phyloP scores from a whole-genome alignment of 805 yeast species.

The Clavispora vitiphila region DNA sequence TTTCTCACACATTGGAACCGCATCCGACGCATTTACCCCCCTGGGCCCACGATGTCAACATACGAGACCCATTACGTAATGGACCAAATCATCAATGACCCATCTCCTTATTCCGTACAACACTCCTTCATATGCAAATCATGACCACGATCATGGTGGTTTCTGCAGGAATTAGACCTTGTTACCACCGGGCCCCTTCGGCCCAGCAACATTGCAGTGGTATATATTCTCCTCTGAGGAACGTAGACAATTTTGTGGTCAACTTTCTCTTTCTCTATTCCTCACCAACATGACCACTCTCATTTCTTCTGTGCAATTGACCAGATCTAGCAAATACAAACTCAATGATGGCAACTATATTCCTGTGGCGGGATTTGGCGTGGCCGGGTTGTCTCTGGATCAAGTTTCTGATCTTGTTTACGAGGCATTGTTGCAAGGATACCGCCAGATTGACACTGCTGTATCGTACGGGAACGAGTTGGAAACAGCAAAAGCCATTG shows the following conservation, averaged over 20 bases:
- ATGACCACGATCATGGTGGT: not conserved
- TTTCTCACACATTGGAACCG: too few species aligned
- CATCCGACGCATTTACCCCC: too few species aligned
- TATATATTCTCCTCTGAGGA: too few species aligned
- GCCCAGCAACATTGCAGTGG: not conserved
- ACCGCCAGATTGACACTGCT: constrained; percentile 74
- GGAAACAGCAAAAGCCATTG: constrained; percentile 57
- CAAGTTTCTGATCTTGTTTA: constrained; percentile 43
- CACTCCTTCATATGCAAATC: not conserved
- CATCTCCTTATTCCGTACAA: not conserved
- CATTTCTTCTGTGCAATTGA: constrained; percentile 31
- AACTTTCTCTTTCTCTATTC: too few species aligned
- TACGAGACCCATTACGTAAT: too few species aligned
- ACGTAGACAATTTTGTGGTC: too few species aligned
- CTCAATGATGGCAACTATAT: constrained; percentile 52
- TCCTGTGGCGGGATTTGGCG: constrained; percentile 56
- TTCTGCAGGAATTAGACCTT: not conserved
- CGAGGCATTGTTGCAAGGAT: constrained; percentile 59
- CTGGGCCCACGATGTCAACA: too few species aligned
- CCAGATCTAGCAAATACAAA: constrained; percentile 32
- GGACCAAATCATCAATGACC: not conserved
- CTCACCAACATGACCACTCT: constrained; percentile 29
- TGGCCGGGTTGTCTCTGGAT: constrained; percentile 38
- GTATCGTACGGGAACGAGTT: constrained; percentile 59
- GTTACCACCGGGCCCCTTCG: not conserved